Evolutionary conservation across 495 filamentous ascomycete species (phyloP), one percentile per base, ranked within the genome.

Genomic region (Aspergillus cristatus): DNA sequence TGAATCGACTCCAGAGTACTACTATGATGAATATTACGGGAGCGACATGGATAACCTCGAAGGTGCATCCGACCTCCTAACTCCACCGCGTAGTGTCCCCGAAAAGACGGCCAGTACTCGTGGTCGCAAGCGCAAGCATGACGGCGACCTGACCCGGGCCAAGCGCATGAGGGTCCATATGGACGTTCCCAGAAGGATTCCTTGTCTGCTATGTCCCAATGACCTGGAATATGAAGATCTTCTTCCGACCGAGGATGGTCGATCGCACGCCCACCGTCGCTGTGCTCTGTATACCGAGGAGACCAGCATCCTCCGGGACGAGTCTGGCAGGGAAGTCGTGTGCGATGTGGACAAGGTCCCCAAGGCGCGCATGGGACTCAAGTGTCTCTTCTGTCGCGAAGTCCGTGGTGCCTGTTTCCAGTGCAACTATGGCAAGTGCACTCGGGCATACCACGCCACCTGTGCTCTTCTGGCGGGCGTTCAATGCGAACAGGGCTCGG

Each of bases 371-470:
- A 60, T 91, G 48, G 87, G 91, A 7, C 76, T 97, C 40, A 94
- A 89, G 55, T 99, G 91, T 60, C 77, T 89, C 34, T 94, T 86
- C 59, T 99, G 91, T 54, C 84, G 87, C 25, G 90, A 86, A 33
- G 91, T 87, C 54, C 86, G 82, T 42, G 91, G 91, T 18, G 84
- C 88, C 12, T 94, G 89, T 61, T 94, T 99, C 67, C 91, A 99
- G 58, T 99, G 91, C 65, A 91, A 86, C 6, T 79, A 81, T 40
- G 91, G 87, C 68, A 97, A 95, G 58, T 99, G 91, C 56, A 83
- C 83, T 16, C 71, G 90, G 42, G 80, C 93, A 2, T 99, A 94
- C 56, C 91, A 99, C 58, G 86, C 89, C 2, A 97, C 87, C 11
- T 99, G 91, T 52, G 90, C 91, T 2, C 79, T 84, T 15, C 75